A percentile compares a stretch with the other conserved stretches of the same genome.
These are phyloP conservation scores for Aspergillus amoenus DNA, from an alignment of 2,329 filamentous ascomycete genomes.

Conservation along the genomic window DNA sequence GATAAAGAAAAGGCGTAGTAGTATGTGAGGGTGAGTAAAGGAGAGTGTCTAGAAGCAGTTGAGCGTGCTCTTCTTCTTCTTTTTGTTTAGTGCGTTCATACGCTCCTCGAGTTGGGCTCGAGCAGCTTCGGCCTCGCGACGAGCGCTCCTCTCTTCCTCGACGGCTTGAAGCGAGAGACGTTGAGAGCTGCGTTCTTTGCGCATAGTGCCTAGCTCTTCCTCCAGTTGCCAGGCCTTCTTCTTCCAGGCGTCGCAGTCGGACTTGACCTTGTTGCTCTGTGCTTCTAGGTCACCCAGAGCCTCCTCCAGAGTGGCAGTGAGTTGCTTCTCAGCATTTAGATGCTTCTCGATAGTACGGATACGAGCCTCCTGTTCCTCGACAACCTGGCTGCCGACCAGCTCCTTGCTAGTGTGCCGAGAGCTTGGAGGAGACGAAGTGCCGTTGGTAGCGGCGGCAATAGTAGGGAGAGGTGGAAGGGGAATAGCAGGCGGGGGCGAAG, in stretches of 20 bases:
- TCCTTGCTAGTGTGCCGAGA: conserved; percentile 82
- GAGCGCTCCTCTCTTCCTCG: conserved; percentile 93
- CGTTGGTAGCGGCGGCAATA: conserved; percentile 50
- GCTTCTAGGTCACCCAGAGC: conserved; percentile 90
- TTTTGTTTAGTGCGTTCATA: conserved; percentile 88
- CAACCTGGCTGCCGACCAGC: conserved; percentile 72
- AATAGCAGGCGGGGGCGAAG: conserved; percentile 91
- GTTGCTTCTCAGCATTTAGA: conserved; percentile 90
- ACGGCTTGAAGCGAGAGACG: conserved; percentile 78
- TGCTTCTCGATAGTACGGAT: conserved; percentile 97
- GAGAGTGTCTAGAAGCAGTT: conserved; percentile 83
- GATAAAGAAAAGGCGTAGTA: background rate
- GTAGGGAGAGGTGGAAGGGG: conserved; percentile 88
- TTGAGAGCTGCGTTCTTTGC: conserved; percentile 59
- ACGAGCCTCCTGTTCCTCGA: conserved; percentile 92
- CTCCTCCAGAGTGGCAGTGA: conserved; percentile 92
- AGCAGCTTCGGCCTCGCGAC: conserved; percentile 85
- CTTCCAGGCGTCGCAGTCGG: conserved; percentile 86
- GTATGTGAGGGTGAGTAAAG: background rate
- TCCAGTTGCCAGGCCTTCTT: conserved; percentile 79
- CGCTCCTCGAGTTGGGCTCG: conserved; percentile 87
- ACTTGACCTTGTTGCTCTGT: conserved; percentile 87
- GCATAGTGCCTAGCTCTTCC: conserved; percentile 54
- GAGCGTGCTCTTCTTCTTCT: conserved; percentile 91
- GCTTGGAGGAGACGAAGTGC: conserved; percentile 57